Evolutionary conservation across 179 eudicot species (phyloP).

Genomic region (Patellifolia procumbens): DNA sequence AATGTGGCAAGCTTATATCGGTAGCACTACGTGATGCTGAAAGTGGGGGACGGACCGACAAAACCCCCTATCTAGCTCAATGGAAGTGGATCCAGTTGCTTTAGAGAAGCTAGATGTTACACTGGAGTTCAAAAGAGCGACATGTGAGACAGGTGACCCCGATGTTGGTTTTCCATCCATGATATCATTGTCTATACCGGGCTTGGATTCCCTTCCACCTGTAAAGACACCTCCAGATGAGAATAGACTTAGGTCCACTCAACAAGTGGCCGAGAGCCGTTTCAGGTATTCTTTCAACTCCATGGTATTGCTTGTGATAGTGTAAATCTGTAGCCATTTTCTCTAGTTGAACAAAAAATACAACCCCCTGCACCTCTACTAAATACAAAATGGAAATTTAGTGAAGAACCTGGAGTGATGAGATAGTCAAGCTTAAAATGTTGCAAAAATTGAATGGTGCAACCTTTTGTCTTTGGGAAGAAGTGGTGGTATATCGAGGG

Average conservation of each 20-base stretch:
- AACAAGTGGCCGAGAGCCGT: slow-evolving; percentile 52
- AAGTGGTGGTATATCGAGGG: background rate
- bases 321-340: background rate
- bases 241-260: slow-evolving; percentile 45
- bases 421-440: background rate
- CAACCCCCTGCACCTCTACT: background rate
- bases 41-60: slow-evolving; percentile 31
- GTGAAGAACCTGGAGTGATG: background rate
- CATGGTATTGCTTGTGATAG: background rate
- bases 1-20: slow-evolving; percentile 53
- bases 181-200: slow-evolving; percentile 53
- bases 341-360: background rate
- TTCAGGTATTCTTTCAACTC: slow-evolving; percentile 55
- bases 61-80: slow-evolving; percentile 30
- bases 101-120: slow-evolving; percentile 61
- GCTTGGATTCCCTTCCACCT: slow-evolving; percentile 39
- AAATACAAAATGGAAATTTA: background rate
- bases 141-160: slow-evolving; percentile 30
- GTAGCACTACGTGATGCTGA: slow-evolving; percentile 54
- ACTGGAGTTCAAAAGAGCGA: slow-evolving; percentile 50
- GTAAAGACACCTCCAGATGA: slow-evolving; percentile 31
- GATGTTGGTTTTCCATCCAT: slow-evolving; percentile 53
- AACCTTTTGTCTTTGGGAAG: background rate
- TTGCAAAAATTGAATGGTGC: background rate
- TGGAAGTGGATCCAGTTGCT: slow-evolving; percentile 41